These are phyloP conservation scores for Thinopyrum obtusiflorum DNA, from an alignment of 202 grass and related monocot species.

Conservation along the genomic window DNA sequence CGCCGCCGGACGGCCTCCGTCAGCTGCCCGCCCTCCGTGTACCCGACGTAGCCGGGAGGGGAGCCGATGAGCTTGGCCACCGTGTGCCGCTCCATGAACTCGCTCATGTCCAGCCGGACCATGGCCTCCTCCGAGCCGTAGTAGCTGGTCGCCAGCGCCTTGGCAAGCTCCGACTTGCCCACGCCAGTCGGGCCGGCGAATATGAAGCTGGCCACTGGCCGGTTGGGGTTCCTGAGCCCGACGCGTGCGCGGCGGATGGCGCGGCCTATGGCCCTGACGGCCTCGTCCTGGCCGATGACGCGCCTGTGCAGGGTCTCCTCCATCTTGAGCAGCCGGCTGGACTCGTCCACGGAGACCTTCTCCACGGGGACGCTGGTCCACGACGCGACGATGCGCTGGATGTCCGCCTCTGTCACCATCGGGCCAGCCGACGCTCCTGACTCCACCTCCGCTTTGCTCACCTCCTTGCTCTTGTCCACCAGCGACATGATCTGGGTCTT, in stretches of 20 bases:
- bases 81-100: slow-evolving; percentile 23
- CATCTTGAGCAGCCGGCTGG: slow-evolving; percentile 21
- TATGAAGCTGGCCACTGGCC: slow-evolving; percentile 3
- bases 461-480: slow-evolving; percentile 48
- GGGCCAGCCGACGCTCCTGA: slow-evolving; percentile 18
- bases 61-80: slow-evolving; percentile 25
- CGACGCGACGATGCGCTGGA: slow-evolving; percentile 29
- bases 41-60: neutral
- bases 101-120: slow-evolving; percentile 23
- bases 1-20: slow-evolving; percentile 13
- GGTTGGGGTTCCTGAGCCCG: neutral
- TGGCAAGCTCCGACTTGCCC: slow-evolving; percentile 15
- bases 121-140: slow-evolving; percentile 16
- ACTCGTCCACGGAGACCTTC: slow-evolving; percentile 26
- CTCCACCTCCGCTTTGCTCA: slow-evolving; percentile 35
- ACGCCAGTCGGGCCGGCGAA: slow-evolving; percentile 11
- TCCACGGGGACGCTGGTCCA: slow-evolving; percentile 41
- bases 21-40: slow-evolving; percentile 11
- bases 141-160: neutral
- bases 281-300: slow-evolving; percentile 14
- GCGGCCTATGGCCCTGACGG: neutral
- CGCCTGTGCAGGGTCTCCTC: slow-evolving; percentile 31
- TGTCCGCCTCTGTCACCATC: slow-evolving; percentile 29
- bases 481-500: slow-evolving; percentile 49
- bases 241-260: slow-evolving; percentile 14